Conservation (phyloP, 345 rosid genomes). For the Aurinia saxatilis region DNA sequence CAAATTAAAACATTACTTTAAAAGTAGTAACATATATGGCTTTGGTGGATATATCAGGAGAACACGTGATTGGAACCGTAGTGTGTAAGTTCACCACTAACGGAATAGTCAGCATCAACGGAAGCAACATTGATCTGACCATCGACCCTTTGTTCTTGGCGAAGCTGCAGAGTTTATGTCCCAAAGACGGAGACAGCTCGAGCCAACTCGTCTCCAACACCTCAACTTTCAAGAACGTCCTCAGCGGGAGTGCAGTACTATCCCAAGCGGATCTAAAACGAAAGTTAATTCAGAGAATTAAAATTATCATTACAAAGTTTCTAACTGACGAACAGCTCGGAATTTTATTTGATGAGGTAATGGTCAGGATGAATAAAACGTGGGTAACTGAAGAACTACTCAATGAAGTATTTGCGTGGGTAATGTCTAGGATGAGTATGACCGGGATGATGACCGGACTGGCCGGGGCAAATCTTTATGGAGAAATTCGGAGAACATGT, state of each 20-base stretch:
- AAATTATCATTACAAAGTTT: too few species aligned
- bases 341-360: too few species aligned
- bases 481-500: too few species aligned
- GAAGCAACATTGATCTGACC: not conserved
- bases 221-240: conserved; percentile 21
- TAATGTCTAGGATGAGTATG: conserved; percentile 36
- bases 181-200: conserved; percentile 5
- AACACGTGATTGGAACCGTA: conserved; percentile 28
- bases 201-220: conserved; percentile 14
- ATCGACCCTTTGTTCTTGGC: not conserved
- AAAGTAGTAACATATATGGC: too few species aligned
- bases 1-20: too few species aligned
- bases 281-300: too few species aligned
- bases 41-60: conserved; percentile 9
- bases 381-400: not conserved
- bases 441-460: too few species aligned
- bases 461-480: too few species aligned
- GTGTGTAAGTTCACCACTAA: conserved; percentile 11
- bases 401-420: conserved; percentile 19
- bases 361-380: too few species aligned
- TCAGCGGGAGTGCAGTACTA: conserved; percentile 6
- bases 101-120: conserved; percentile 2
- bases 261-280: too few species aligned
- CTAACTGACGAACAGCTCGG: too few species aligned
- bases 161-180: not conserved